Evolutionary conservation across 129 eudicot species (phyloP), one percentile per base, ranked within the genome.

Genomic region (Centella asiatica): DNA sequence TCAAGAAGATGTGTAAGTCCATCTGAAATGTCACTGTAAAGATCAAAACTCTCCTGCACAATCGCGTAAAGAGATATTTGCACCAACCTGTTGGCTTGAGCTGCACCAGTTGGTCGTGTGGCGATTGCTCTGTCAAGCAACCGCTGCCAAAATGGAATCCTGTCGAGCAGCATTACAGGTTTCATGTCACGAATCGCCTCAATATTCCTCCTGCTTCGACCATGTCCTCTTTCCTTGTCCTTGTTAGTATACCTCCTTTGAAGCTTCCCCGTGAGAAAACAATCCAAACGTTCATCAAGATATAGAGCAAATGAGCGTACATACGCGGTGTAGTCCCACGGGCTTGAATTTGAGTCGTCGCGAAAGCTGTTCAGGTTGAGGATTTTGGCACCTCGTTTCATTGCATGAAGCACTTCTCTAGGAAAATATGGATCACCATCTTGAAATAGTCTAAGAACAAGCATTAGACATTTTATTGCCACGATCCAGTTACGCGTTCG

Each of bases 381-480:
- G 20, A 83, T 77, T 67, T 71, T 71, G 59, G 79, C 80, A 6
- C 88, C 88, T 15, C 84, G 67, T 62, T 75, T 84, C 83, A 76
- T 76, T 2, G 95, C 83, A 31, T 83, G 93, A 40, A 83, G 84
- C 44, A 84, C 77, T 50, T 87, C 93, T 34, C 80, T 56, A 28
- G 95, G 93, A 60, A 87, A 87, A 29, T 83, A 75, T 6, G 88
- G 95, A 68, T 83, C 95, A 0, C 88, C 93, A 40, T 83, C 92
- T 53, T 87, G 93, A 54, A 87, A 79, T 27, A 84, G 68, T 2
- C 93, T 69, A 1, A 87, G 76, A 5, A 87, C 81, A 14, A 87
- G 81, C 83, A 81, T 67, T 19, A 87, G 49, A 0, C 92, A 87
- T 58, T 87, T 87, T 28, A 78, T 45, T 28, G 92, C 88, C 1